A percentile compares a stretch with the other conserved stretches of the same genome.
Conservation (phyloP, 192 early-diverging fungal species). For the Entophlyctis helioformis region DNA sequence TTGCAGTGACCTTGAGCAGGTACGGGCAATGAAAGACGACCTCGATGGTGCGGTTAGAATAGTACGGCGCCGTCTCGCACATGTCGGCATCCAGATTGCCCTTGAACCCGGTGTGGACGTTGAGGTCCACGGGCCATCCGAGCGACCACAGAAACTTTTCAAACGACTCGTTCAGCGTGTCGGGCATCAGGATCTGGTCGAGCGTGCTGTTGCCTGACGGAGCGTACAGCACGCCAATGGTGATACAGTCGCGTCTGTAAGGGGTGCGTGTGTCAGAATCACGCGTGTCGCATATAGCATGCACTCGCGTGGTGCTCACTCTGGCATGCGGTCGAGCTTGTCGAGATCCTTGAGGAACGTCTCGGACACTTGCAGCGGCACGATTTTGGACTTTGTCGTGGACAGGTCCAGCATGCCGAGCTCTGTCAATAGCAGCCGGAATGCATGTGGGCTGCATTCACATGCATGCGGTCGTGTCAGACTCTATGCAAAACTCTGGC, state of each 20-base stretch:
- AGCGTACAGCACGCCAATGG: slow-evolving; percentile 51
- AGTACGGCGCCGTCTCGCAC: slow-evolving; percentile 59
- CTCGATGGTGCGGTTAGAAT: slow-evolving; percentile 50
- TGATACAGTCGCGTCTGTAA: slow-evolving; percentile 56
- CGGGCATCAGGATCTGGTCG: slow-evolving; percentile 36
- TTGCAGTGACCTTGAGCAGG: no score
- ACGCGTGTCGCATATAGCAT: slow-evolving; percentile 6
- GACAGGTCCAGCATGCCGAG: slow-evolving; percentile 46
- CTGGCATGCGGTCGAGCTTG: slow-evolving; percentile 48
- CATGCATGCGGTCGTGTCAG: no score
- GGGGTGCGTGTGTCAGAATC: neutral
- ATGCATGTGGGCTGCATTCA: slow-evolving; percentile 32
- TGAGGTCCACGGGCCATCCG: slow-evolving; percentile 55
- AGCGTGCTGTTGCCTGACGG: slow-evolving; percentile 33
- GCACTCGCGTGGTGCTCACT: slow-evolving; percentile 54
- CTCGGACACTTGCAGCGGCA: slow-evolving; percentile 55
- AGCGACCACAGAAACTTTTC: slow-evolving; percentile 55
- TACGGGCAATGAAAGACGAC: slow-evolving; percentile 65
- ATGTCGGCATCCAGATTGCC: slow-evolving; percentile 36
- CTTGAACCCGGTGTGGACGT: slow-evolving; percentile 50
- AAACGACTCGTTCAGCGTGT: slow-evolving; percentile 43
- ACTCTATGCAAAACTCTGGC: neutral
- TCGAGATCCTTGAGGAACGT: slow-evolving; percentile 48
- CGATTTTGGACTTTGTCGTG: slow-evolving; percentile 44
- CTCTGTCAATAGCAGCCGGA: slow-evolving; percentile 51